Evolutionary conservation across 2,329 filamentous ascomycete genomes (phyloP), one percentile per base, ranked within the genome.

Genomic region (Didymella pinodella): DNA sequence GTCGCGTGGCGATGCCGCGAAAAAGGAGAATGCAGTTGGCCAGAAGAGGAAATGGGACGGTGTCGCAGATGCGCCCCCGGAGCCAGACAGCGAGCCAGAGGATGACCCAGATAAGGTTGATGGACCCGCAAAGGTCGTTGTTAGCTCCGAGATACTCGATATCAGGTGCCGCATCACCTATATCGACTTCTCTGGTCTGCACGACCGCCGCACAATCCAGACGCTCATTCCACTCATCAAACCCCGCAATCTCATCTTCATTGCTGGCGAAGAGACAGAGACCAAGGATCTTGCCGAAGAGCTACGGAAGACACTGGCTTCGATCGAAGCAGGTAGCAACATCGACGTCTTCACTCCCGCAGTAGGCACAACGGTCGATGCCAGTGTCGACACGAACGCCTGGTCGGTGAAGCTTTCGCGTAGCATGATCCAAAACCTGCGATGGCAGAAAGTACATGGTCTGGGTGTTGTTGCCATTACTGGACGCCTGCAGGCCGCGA

Each of bases 31-130:
- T 43, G 71, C 77, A 11, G 84, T 97, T 20, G 95, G 94, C 18
- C 93, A 94, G 80, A 99, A 99, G 79, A 87, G 95, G 61, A 96
- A 92, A 77, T 98, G 94, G 92, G 91, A 94, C 65, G 92, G 96
- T 60, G 80, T 86, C 22, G 67, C 64, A 31, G 77, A 78, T 36
- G 75, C 76, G 38, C 61, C 62, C 44, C 65, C 36, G 32, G 80
- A 76, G 75, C 77, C 78, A 67, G 69, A 84, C 80, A 83, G 69
- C 47, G 76, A 83, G 38, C 75, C 75, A 44, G 80, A 83, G 56
- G 79, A 84, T 20, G 86, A 88, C 62, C 72, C 76, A 4, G 84
- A 84, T 56, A 80, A 81, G 48, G 76, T 82, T 11, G 80, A 83
- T 63, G 91, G 90, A 0, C 95, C 95, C 0, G 89, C 89, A 36